Evolutionary conservation across 2,329 filamentous ascomycete genomes (phyloP), one percentile per base, ranked within the genome.

Genomic region (Grosmannia serpens): DNA sequence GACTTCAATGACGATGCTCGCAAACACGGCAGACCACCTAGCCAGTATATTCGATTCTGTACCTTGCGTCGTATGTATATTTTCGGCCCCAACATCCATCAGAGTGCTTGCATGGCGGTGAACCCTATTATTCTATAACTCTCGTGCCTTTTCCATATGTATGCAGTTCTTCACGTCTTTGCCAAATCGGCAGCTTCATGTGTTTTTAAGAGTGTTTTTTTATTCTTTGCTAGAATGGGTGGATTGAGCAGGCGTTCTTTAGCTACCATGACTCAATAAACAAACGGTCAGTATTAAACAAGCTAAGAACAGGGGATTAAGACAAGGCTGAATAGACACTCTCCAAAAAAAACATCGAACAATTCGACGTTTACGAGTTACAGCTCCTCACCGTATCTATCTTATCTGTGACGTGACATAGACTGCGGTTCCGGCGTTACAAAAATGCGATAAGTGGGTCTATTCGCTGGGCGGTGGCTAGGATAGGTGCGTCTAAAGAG

Each of bases 341-440:
- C n/a, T 35, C 33, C 4, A 35, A 35, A 35, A 10, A 35, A 15
- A 15, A 38, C 17, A 38, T 38, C 13, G 13, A 38, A 38, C 35
- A 38, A 35, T 13, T 38, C 15, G 17, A 38, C 35, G n/a, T n/a
- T n/a, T n/a, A n/a, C n/a, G n/a, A n/a, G n/a, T n/a, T n/a, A 33
- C 31, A 33, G 6, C 10, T 5, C 6, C n/a, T 10, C 44, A 46
- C 44, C 22, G 20, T 29, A 15, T 15, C 29, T 60, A 60, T 58
- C 59, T 60, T 60, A 60, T 60, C 56, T 41, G 49, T 35, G 33
- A 54, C 33, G 35, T 54, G 33, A 41, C 13, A 38, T 22, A 55
- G 27, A 15, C 3, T 4, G 22, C 58, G 53, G 49, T 15, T 3
- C 5, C 47, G 55, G 58, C 26, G 26, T 20, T 44, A 60, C 44